Conservation (phyloP, 192 early-diverging fungal species). For the Spinellus fusiger region DNA sequence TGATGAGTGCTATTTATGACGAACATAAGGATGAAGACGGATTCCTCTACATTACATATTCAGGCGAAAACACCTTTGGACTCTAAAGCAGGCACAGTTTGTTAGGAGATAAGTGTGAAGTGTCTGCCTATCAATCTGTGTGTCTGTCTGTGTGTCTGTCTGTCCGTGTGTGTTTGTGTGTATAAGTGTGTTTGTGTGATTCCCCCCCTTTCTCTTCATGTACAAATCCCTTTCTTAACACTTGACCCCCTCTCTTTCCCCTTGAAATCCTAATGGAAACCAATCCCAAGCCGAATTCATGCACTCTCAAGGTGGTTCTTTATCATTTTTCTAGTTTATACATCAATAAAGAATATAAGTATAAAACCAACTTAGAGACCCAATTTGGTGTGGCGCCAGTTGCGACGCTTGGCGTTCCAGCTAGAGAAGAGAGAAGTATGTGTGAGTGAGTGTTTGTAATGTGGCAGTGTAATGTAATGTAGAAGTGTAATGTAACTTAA, state of each 20-base stretch:
- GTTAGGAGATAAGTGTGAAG: neutral
- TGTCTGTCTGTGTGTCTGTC: neutral
- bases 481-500: no score
- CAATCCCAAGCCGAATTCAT: no score
- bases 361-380: conserved; percentile 63
- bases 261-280: neutral
- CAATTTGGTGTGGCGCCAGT: conserved; percentile 99
- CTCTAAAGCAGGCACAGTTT: neutral
- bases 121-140: neutral
- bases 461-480: no score
- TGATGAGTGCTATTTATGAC: conserved; percentile 93
- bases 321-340: neutral
- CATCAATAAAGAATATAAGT: neutral
- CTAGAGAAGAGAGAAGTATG: conserved; percentile 37
- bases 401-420: conserved; percentile 98
- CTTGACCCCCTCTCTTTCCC: neutral
- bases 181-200: no score
- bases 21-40: conserved; percentile 98
- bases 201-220: neutral
- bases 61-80: conserved; percentile 87
- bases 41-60: conserved; percentile 92
- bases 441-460: no score
- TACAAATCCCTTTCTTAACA: neutral
- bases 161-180: no score
- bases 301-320: no score